A percentile compares a stretch with the other conserved stretches of the same genome.
These are phyloP conservation scores for Cyclotella atomus DNA, from an alignment of 108 stramenopile species.

Conservation along the genomic window DNA sequence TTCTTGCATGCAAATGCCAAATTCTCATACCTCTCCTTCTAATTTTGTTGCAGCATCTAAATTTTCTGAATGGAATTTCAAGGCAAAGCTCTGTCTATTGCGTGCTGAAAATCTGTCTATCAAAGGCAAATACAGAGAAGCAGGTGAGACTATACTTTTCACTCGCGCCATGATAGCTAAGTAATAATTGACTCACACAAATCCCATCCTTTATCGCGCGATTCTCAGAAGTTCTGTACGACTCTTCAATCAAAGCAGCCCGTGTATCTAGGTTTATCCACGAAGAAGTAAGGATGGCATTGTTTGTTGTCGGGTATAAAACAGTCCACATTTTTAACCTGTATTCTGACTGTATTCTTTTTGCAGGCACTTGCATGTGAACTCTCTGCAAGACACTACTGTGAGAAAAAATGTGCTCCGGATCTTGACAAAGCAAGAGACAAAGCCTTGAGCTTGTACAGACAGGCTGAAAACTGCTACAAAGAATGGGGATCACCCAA, in stretches of 20 bases:
- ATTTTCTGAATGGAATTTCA: neutral
- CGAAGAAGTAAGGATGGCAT: too few species aligned
- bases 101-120: constrained; percentile 22
- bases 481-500: constrained; percentile 20
- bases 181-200: too few species aligned
- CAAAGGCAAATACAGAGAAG: constrained; percentile 8
- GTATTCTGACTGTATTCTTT: too few species aligned
- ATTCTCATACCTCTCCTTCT: neutral
- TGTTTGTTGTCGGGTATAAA: too few species aligned
- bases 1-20: neutral
- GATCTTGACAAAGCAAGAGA: neutral
- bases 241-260: constrained; percentile 16
- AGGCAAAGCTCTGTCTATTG: constrained; percentile 9
- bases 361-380: constrained; percentile 33
- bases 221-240: constrained; percentile 1
- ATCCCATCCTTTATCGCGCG: too few species aligned
- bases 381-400: neutral
- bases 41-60: neutral
- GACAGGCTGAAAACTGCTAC: constrained; percentile 28
- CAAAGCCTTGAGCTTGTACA: constrained; percentile 9
- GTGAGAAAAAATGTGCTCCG: constrained; percentile 14
- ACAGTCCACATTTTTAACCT: too few species aligned
- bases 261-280: constrained; percentile 22
- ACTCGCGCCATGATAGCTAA: too few species aligned
- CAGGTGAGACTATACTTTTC: too few species aligned